Conservation (phyloP, 345 rosid genomes). For the Combretum micranthum region DNA sequence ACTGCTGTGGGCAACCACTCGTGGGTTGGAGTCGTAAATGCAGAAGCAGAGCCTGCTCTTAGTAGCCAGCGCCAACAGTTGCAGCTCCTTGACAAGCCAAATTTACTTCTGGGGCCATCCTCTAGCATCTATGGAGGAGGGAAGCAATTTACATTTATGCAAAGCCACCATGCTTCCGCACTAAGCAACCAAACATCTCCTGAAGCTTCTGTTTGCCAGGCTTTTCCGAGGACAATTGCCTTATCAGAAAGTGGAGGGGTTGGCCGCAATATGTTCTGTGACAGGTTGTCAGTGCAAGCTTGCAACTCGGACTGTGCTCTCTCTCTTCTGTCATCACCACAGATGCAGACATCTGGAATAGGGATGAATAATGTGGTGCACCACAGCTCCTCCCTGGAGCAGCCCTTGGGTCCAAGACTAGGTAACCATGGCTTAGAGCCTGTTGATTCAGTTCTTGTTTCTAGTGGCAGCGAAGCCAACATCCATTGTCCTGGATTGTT, state of each 20-base stretch:
- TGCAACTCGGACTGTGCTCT: slow-evolving; percentile 71
- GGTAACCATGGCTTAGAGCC: slow-evolving; percentile 14
- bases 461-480: slow-evolving; percentile 19
- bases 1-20: slow-evolving; percentile 26
- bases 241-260: slow-evolving; percentile 16
- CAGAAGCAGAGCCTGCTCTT: slow-evolving; percentile 17
- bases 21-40: slow-evolving; percentile 35
- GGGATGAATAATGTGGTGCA: slow-evolving; percentile 22
- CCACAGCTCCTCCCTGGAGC: slow-evolving; percentile 16
- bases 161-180: slow-evolving; percentile 16
- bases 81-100: slow-evolving; percentile 20
- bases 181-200: slow-evolving; percentile 17
- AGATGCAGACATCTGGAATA: slow-evolving; percentile 27
- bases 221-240: slow-evolving; percentile 18
- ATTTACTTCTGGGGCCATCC: slow-evolving; percentile 34
- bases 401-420: slow-evolving; percentile 14
- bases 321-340: slow-evolving; percentile 84
- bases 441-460: slow-evolving; percentile 32
- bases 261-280: slow-evolving; percentile 33
- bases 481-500: slow-evolving; percentile 32
- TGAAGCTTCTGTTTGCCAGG: slow-evolving; percentile 29
- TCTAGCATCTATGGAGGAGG: slow-evolving; percentile 23
- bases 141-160: slow-evolving; percentile 45
- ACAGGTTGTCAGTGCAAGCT: slow-evolving; percentile 38
- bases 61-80: slow-evolving; percentile 20